Base-by-base conservation (phyloP, 2,329 filamentous ascomycete species). In the Cercospora brassicicola region DNA sequence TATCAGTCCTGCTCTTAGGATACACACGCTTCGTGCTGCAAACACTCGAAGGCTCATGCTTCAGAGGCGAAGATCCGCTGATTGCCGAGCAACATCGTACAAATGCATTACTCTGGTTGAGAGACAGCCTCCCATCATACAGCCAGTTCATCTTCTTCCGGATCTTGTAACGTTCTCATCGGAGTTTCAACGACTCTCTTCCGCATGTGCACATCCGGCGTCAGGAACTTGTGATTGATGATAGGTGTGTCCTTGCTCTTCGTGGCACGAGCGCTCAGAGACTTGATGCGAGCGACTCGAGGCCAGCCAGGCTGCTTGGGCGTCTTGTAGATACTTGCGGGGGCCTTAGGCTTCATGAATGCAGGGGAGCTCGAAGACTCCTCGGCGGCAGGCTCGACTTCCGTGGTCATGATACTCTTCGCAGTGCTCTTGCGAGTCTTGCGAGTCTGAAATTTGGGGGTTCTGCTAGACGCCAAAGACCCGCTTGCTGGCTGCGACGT, bases 71-170 rank as follows among this genome's bases (percentile, higher is more conserved):
- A 28, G 28, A 28, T 8, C 28, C 6, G 28, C 28, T 30, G 28
- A 8, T 8, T 30, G 7, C 28, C 28, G 28, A 30, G 28, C 28
- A 30, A 30, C 28, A 30, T 30, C 28, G 28, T 30, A 30, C 28
- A 30, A 30, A 30, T 30, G 28, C 28, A 30, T 30, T 8, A 30
- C 28, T 30, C 28, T 30, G 28, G 7, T 30, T 30, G 28, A 30
- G 28, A 30, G 1, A 8, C 28, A 30, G 28, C 28, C 28, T 30
- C 28, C 28, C 28, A 30, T 30, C 28, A 56, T 23, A 51, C 30
- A 26, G 70, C 68, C 68, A 72, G 56, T 48, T 72, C 70, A 59
- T 72, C 70, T 55, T 67, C 68, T 45, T 68, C 66, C 20, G 68
- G 64, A 66, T 72, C 70, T 11, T 13, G 10, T 42, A 72, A 62